phyloP scores from a whole-genome alignment of 176 grass and related monocot species.

The Eleusine indica region DNA sequence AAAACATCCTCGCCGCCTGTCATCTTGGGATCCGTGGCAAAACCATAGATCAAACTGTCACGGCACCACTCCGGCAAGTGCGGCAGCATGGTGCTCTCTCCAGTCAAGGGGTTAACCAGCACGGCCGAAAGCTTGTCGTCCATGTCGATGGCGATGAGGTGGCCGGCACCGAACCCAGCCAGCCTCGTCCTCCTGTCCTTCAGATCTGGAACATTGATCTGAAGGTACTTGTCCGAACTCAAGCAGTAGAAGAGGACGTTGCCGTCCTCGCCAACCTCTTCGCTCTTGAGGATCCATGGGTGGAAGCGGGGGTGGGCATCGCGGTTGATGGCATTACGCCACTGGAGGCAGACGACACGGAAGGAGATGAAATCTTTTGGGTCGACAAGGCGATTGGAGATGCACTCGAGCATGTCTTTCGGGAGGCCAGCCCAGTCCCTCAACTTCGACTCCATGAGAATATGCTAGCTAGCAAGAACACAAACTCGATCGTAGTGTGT shows the following conservation, averaged over 20 bases:
- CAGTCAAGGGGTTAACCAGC: not conserved
- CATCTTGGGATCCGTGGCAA: not conserved
- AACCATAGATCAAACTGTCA: not conserved
- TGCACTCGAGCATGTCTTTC: not conserved
- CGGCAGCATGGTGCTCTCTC: not conserved
- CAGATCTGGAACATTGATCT: not conserved
- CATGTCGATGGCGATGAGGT: not conserved
- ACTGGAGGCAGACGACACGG: not conserved
- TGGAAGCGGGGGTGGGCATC: not conserved
- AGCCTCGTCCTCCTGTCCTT: not conserved
- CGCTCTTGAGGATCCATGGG: not conserved
- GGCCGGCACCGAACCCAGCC: not conserved
- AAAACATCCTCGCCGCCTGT: not conserved
- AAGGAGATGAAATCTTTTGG: not conserved
- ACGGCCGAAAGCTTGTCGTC: not conserved
- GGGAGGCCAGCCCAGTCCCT: too few species aligned
- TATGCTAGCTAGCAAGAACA: not conserved
- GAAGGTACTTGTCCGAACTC: not conserved
- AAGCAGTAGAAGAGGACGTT: not conserved
- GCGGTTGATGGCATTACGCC: not conserved
- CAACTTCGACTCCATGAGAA: not conserved
- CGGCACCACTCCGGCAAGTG: not conserved
- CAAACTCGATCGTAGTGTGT: too few species aligned
- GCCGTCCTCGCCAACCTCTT: not conserved
- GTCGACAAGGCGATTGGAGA: not conserved